Evolutionary conservation across 139 green algal species (phyloP), one percentile per base, ranked within the genome.

Genomic region (Penium margaritaceum): DNA sequence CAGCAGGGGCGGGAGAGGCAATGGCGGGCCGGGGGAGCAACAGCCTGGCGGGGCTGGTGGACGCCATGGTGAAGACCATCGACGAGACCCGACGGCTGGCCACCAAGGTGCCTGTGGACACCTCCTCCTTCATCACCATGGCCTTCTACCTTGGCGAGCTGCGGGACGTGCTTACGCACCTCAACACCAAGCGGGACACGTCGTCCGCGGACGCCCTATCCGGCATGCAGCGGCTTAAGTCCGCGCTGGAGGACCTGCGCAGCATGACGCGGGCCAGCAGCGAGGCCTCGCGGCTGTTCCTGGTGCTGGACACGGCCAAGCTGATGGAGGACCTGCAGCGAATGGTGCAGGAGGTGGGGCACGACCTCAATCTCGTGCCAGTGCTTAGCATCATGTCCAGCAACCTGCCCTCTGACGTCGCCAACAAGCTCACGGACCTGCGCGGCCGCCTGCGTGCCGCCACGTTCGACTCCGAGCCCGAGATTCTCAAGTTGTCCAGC

Each of bases 61-160:
- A 38, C 32, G 47, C 62, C 9, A 69, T 69, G 36, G 9, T 69
- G 21, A 69, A 47, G 32, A 51, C 62, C 62, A 69, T 69, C 17
- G 62, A 69, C 14, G 36, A 69, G 36, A 51, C 37, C 5, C 47
- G 30, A 34, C 35, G 30, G 14, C 62, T 69, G 3, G 62, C 34
- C 15, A 21, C 33, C 3, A 35, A 69, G 14, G 30, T 69, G 19
- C 24, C 35, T 51, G 68, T 76, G 36, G 68, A 76, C 27, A 67
- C 33, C 2, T n/a, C 68, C 2, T 70, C 21, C 34, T 76, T 76
- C 33, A 32, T 76, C 29, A 55, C 51, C 6, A 34, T 76, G 24
- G 46, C 60, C 7, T 76, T 67, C 27, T 76, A 76, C 41, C 60
- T 76, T 30, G 46, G 39, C 21, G 68, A 76, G 51, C 68, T 76